Percentiles rank a stretch among this genome's conserved stretches.
Conservation (phyloP, 768 basidiomycete species). For the Podaxis sp. region DNA sequence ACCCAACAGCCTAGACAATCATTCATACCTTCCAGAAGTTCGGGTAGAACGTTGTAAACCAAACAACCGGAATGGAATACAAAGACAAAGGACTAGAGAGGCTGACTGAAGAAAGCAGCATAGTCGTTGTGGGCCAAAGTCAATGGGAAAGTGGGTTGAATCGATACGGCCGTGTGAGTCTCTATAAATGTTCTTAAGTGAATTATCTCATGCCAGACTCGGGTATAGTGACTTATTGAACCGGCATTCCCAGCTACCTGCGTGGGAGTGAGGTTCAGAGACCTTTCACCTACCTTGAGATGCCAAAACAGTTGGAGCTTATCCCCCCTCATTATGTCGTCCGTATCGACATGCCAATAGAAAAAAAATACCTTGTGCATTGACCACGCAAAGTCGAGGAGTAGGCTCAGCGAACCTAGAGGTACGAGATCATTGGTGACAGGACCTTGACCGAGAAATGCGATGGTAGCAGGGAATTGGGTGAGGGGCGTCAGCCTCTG, state of each 20-base stretch:
- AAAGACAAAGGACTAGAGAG: slow-evolving; percentile 28
- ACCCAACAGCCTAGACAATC: neutral
- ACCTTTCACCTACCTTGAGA: neutral
- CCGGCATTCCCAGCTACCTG: neutral
- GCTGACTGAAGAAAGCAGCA: slow-evolving; percentile 9
- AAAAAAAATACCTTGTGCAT: too few relatives aligned
- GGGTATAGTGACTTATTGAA: neutral
- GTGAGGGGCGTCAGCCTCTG: too few relatives aligned
- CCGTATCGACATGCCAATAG: too few relatives aligned
- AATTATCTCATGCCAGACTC: neutral
- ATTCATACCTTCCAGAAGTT: slow-evolving; percentile 27
- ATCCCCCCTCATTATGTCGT: too few relatives aligned
- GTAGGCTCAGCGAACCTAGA: too few relatives aligned
- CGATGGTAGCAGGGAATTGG: too few relatives aligned
- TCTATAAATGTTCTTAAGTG: neutral
- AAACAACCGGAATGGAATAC: slow-evolving; percentile 39
- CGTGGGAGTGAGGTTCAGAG: neutral
- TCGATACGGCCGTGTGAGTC: too few relatives aligned
- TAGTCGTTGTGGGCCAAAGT: neutral
- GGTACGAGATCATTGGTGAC: too few relatives aligned
- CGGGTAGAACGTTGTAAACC: slow-evolving; percentile 35
- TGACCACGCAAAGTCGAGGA: too few relatives aligned
- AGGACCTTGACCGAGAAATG: too few relatives aligned
- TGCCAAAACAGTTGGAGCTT: neutral
- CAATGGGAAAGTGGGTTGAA: neutral